Base-by-base conservation (phyloP, 257 asterid genomes). In the Primulina tabacum region DNA sequence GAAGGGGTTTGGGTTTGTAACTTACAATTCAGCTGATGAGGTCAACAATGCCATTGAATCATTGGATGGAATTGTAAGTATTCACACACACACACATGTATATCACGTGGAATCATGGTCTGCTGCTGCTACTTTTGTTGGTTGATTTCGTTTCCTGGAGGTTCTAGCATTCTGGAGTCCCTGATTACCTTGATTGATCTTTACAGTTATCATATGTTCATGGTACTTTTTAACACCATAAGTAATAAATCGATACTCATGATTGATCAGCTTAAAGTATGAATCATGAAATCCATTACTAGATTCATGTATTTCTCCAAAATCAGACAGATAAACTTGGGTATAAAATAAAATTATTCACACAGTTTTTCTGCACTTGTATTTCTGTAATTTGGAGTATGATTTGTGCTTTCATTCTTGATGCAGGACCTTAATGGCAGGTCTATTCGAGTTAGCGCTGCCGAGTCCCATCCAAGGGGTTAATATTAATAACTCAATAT, bases 1-100 rank as follows among this genome's bases (percentile, higher is more conserved):
- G 32, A 88, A 88, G 85, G 98, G 98, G 33, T 92, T 90, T 6
- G 98, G 98, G 56, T 92, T 92, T 60, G 98, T 92, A n/a, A 82
- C 98, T 11, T 88, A 77, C 74, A 70, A 82, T 67, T 73, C 92
- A 0, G 71, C 92, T 47, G 79, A 82, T 20, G 98, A 92, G 80
- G 96, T 84, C 74, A 80, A 83, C 73, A 81, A 67, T 33, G 98
- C 98, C 7, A 67, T 84, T 60, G 77, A 75, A 30, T 60, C 85
- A n/a, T 64, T 92, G 81, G 85, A 92, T 71, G 98, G 97, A 60
- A 77, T 70, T 72, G 98, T 88, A 80, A 88, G 92, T 78, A 59
- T 66, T 62, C 57, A 8, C 7, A 34, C 7, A 28, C 4, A 28
- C 8, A 34, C 9, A 33, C 26, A 24, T 33, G 3, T 28, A 33